Percentiles rank a stretch among this genome's conserved stretches.
Conservation (phyloP, 2,329 filamentous ascomycete genomes). For the Lecanosticta acicola region DNA sequence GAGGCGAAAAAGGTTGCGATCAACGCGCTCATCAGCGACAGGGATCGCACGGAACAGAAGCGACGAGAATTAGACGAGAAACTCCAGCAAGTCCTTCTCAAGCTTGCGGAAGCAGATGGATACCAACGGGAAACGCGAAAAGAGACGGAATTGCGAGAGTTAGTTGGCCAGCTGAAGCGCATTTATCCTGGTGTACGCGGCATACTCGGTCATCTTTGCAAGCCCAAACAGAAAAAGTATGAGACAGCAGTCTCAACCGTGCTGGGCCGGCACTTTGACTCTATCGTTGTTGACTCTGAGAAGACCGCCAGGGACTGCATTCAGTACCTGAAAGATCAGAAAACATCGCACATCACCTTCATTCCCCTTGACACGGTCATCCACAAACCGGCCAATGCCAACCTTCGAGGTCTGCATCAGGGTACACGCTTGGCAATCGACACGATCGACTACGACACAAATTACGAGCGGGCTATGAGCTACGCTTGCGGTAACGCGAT, state of each 20-base stretch:
- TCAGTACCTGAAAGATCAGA: constrained; percentile 85
- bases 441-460: constrained; percentile 86
- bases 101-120: constrained; percentile 79
- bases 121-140: constrained; percentile 79
- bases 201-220: constrained; percentile 83
- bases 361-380: constrained; percentile 97
- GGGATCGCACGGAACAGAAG: constrained; percentile 71
- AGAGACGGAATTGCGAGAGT: constrained; percentile 73
- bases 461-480: constrained; percentile 83
- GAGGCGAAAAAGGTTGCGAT: constrained; percentile 85
- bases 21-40: constrained; percentile 77
- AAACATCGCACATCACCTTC: constrained; percentile 82
- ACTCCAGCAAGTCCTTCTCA: constrained; percentile 70
- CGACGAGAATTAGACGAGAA: constrained; percentile 89
- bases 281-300: constrained; percentile 90
- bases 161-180: constrained; percentile 78
- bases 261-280: constrained; percentile 87
- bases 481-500: constrained; percentile 94
- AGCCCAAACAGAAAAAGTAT: constrained; percentile 95
- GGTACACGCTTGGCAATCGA: constrained; percentile 86
- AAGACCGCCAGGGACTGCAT: constrained; percentile 93
- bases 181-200: constrained; percentile 90
- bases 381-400: constrained; percentile 82
- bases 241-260: constrained; percentile 89
- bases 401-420: constrained; percentile 80